These are phyloP conservation scores for Penicillium cinerascens DNA, from an alignment of 495 filamentous ascomycete species.

Conservation along the genomic window DNA sequence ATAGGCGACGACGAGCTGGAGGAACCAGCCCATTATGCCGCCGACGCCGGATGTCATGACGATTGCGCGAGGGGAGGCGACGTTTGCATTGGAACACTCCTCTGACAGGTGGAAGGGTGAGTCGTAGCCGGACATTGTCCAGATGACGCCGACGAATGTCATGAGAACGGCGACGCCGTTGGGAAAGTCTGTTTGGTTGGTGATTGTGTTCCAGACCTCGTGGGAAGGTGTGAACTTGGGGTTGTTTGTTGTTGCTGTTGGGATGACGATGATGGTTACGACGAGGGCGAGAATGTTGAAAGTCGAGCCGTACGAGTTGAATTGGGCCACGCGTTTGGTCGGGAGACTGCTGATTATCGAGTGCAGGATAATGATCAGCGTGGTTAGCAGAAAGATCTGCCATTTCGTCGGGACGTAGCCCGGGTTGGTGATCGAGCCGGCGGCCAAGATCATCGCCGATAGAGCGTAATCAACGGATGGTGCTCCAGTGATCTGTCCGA, in stretches of 20 bases:
- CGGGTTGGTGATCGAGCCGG: constrained; percentile 64
- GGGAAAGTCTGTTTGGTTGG: constrained; percentile 67
- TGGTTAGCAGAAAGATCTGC: constrained; percentile 68
- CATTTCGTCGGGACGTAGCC: constrained; percentile 61
- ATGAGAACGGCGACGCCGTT: constrained; percentile 69
- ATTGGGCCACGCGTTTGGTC: constrained; percentile 68
- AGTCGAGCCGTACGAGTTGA: constrained; percentile 71
- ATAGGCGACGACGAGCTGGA: constrained; percentile 78
- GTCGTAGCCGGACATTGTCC: constrained; percentile 70
- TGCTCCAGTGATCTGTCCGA: constrained; percentile 66
- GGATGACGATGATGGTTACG: constrained; percentile 67
- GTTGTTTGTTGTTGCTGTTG: constrained; percentile 53
- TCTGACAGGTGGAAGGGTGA: constrained; percentile 73
- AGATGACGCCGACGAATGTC: constrained; percentile 67
- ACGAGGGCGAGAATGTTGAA: constrained; percentile 71
- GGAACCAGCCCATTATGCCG: constrained; percentile 68
- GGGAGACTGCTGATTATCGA: constrained; percentile 70
- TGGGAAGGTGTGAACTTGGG: constrained; percentile 61
- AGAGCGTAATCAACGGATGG: constrained; percentile 61
- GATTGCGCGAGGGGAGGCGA: constrained; percentile 75
- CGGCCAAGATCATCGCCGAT: constrained; percentile 71
- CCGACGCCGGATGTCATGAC: constrained; percentile 66
- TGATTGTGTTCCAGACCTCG: constrained; percentile 68
- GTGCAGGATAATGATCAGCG: constrained; percentile 68
- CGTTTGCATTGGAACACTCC: constrained; percentile 73